Evolutionary conservation across 306 rosid genomes (phyloP).

Genomic region (Lablab purpureus): DNA sequence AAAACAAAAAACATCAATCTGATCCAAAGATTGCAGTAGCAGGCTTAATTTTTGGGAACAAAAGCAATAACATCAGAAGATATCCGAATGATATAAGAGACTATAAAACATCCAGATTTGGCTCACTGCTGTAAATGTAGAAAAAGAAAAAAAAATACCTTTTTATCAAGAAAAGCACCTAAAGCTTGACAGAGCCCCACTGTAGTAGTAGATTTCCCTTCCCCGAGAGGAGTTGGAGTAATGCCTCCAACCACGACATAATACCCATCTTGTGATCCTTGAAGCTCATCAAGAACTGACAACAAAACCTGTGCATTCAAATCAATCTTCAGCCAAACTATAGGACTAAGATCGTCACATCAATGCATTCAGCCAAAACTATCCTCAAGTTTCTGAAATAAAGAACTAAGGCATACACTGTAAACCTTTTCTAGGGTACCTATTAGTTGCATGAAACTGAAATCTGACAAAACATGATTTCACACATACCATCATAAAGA

Average conservation of each 20-base stretch:
- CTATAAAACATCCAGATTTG: neutral
- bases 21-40: neutral
- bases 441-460: neutral
- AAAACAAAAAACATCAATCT: neutral
- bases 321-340: constrained; percentile 6
- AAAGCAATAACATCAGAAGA: neutral
- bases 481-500: neutral
- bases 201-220: constrained; percentile 98
- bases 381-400: neutral
- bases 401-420: neutral
- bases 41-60: constrained; percentile 24
- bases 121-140: neutral
- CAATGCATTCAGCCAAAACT: constrained; percentile 1
- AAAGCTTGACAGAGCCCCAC: constrained; percentile 99
- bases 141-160: constrained; percentile 56
- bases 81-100: constrained; percentile 7
- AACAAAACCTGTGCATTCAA: constrained; percentile 73
- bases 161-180: constrained; percentile 95
- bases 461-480: constrained; percentile 3
- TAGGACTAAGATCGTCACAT: neutral
- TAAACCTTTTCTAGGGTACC: neutral
- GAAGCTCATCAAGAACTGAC: constrained; percentile 74
- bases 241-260: constrained; percentile 99
- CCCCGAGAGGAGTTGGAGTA: constrained; percentile 98
- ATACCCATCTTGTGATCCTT: constrained; percentile 78